Evolutionary conservation across 2,329 filamentous ascomycete genomes (phyloP).

Genomic region (Aspergillus oerlinghausenensis): DNA sequence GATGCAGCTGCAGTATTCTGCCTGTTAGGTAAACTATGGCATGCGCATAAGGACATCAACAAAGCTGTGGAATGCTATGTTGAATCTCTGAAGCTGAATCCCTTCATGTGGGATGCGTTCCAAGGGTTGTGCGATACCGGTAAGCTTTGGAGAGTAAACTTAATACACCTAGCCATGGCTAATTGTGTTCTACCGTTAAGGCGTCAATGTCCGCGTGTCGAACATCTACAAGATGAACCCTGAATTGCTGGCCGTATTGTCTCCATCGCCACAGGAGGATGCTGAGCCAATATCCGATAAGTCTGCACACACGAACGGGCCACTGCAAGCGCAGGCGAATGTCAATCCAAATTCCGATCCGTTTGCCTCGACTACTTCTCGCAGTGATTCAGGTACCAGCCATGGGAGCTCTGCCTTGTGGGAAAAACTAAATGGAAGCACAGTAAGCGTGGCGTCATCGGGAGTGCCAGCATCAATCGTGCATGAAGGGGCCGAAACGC

Average conservation of each 20-base stretch:
- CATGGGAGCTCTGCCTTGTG: slow-evolving; percentile 44
- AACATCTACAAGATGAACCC: slow-evolving; percentile 79
- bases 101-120: slow-evolving; percentile 98
- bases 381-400: slow-evolving; percentile 29
- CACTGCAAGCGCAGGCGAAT: slow-evolving; percentile 36
- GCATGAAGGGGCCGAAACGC: slow-evolving; percentile 62
- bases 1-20: slow-evolving; percentile 82
- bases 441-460: slow-evolving; percentile 35
- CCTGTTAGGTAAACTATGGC: slow-evolving; percentile 81
- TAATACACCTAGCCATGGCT: background rate
- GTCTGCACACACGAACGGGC: slow-evolving; percentile 23
- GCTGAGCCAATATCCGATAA: slow-evolving; percentile 29
- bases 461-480: slow-evolving; percentile 25
- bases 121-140: slow-evolving; percentile 77
- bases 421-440: slow-evolving; percentile 47
- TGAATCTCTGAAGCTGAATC: slow-evolving; percentile 81
- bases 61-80: slow-evolving; percentile 84
- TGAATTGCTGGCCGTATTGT: slow-evolving; percentile 54
- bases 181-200: slow-evolving; percentile 41
- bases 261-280: slow-evolving; percentile 31
- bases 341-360: slow-evolving; percentile 38
- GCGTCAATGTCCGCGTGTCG: slow-evolving; percentile 70
- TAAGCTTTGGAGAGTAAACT: slow-evolving; percentile 19
- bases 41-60: slow-evolving; percentile 71
- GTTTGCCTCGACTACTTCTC: slow-evolving; percentile 34